These are phyloP conservation scores for Stephania japonica DNA, from an alignment of 164 flowering plant species.

Conservation along the genomic window DNA sequence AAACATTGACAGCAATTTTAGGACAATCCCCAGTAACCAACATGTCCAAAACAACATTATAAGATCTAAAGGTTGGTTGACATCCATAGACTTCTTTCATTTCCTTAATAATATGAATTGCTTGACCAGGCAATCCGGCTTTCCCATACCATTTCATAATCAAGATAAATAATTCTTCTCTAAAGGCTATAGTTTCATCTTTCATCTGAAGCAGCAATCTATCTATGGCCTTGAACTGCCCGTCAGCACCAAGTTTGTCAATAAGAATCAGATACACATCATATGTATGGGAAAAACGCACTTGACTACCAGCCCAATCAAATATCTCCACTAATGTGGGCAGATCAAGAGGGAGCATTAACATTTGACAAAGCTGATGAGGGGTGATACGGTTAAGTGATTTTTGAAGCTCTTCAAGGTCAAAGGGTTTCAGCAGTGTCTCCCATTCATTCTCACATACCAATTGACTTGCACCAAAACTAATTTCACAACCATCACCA, in stretches of 20 bases:
- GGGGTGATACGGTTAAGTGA: conserved; percentile 63
- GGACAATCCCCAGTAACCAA: conserved; percentile 62
- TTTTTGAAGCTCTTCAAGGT: conserved; percentile 56
- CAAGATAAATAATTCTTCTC: conserved; percentile 62
- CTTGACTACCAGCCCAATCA: conserved; percentile 57
- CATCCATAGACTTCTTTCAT: conserved; percentile 59
- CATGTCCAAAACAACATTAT: conserved; percentile 68
- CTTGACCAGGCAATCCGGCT: conserved; percentile 76
- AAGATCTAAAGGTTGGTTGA: conserved; percentile 69
- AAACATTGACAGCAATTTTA: conserved; percentile 50
- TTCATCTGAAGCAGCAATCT: conserved; percentile 67
- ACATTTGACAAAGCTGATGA: conserved; percentile 56
- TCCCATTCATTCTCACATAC: conserved; percentile 72
- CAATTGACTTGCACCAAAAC: conserved; percentile 7
- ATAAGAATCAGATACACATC: conserved; percentile 62
- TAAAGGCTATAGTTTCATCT: conserved; percentile 62
- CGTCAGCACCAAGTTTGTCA: conserved; percentile 58
- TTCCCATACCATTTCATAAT: conserved; percentile 75
- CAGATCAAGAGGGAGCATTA: conserved; percentile 69
- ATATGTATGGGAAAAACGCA: conserved; percentile 64
- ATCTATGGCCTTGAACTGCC: conserved; percentile 56
- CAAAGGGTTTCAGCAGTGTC: conserved; percentile 71
- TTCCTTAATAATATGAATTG: conserved; percentile 62
- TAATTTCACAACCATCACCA: conserved; percentile 4
- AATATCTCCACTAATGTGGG: conserved; percentile 64